phyloP scores from a whole-genome alignment of 140 eudicot species.

The Oenanthe javanica region DNA sequence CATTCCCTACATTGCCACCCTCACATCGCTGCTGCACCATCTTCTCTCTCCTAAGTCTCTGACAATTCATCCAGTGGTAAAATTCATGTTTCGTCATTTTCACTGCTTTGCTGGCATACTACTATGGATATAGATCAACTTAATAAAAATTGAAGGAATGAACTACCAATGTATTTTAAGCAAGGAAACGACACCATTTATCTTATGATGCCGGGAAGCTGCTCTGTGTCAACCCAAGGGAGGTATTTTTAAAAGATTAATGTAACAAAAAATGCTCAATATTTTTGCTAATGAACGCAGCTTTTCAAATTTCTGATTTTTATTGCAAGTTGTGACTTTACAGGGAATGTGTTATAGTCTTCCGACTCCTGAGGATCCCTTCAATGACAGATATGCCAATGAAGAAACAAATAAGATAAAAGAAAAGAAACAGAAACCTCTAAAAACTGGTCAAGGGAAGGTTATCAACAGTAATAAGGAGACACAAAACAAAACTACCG shows the following conservation, averaged over 20 bases:
- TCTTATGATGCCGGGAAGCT: too few species aligned
- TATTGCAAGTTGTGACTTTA: not conserved
- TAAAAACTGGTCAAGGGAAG: conserved; percentile 23
- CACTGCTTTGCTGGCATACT: too few species aligned
- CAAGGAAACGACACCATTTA: too few species aligned
- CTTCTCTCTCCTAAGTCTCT: too few species aligned
- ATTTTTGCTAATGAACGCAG: not conserved
- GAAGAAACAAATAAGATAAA: conserved; percentile 23
- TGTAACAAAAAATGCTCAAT: not conserved
- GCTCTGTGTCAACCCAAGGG: too few species aligned
- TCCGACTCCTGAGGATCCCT: conserved; percentile 73
- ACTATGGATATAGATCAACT: too few species aligned
- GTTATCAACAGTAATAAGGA: conserved; percentile 7
- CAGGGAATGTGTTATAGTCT: conserved; percentile 89
- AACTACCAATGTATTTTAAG: too few species aligned
- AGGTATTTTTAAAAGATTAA: not conserved
- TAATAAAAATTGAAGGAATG: too few species aligned
- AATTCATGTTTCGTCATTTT: too few species aligned
- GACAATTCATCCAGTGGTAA: too few species aligned
- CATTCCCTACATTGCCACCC: too few species aligned
- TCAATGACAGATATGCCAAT: conserved; percentile 34
- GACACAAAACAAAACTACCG: conserved; percentile 23
- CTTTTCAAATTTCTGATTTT: not conserved
- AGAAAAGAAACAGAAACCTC: conserved; percentile 26
- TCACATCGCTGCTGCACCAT: too few species aligned